These are phyloP conservation scores for Cryptococcus sp. DNA, from an alignment of 1,284 basidiomycete species.

Conservation along the genomic window DNA sequence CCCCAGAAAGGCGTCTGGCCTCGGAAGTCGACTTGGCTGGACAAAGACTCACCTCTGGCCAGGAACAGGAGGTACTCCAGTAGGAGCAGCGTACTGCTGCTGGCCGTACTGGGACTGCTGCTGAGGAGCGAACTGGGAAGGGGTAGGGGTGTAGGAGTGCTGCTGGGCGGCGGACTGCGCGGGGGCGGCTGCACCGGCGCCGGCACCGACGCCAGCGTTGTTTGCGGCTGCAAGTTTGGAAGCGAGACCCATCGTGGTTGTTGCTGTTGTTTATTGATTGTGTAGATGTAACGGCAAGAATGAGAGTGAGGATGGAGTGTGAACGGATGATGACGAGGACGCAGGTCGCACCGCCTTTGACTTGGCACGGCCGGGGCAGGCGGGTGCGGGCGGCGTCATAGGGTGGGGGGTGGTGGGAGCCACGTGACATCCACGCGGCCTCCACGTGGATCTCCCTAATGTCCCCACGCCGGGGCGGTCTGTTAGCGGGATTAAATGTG, in stretches of 20 bases:
- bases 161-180: not conserved
- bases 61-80: slow-evolving; percentile 17
- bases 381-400: no score
- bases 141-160: no score
- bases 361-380: no score
- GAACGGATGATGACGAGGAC: no score
- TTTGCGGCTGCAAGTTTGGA: slow-evolving; percentile 39
- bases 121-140: no score
- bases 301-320: not conserved
- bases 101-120: not conserved
- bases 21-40: not conserved
- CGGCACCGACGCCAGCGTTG: slow-evolving; percentile 17
- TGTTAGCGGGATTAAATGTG: no score
- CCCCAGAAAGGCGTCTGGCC: no score
- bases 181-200: slow-evolving; percentile 10
- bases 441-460: no score
- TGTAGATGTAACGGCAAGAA: not conserved
- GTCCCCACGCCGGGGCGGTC: no score
- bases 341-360: no score
- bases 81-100: slow-evolving; percentile 17
- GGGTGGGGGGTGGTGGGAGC: no score
- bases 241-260: slow-evolving; percentile 35
- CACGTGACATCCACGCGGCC: no score
- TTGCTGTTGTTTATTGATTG: slow-evolving; percentile 2
- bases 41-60: not conserved